A percentile compares a stretch with the other conserved stretches of the same genome.
These are phyloP conservation scores for Trichoderma semiorbis DNA, from an alignment of 2,329 filamentous ascomycete genomes.

Conservation along the genomic window DNA sequence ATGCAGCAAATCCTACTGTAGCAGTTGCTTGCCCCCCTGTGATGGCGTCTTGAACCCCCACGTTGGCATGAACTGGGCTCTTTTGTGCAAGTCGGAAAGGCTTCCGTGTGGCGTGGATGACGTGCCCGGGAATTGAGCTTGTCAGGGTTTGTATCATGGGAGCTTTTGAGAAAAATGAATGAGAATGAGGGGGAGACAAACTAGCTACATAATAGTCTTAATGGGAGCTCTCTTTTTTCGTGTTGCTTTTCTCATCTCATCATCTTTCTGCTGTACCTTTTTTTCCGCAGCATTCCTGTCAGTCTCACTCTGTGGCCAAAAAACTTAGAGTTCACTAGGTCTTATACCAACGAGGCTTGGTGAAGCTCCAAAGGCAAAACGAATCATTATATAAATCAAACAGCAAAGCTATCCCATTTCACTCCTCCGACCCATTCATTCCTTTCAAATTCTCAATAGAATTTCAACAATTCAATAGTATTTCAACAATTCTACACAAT, in stretches of 20 bases:
- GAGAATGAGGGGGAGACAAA: not conserved
- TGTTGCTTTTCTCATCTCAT: not conserved
- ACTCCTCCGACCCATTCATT: too few relatives aligned
- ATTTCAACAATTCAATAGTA: too few relatives aligned
- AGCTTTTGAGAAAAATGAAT: not conserved
- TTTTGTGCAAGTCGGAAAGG: not conserved
- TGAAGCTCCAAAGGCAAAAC: not conserved
- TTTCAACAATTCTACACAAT: not conserved
- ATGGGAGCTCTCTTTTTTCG: not conserved
- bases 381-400: not conserved
- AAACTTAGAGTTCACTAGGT: conserved; percentile 4
- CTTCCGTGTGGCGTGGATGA: not conserved
- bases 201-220: not conserved
- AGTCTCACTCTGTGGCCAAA: not conserved
- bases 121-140: not conserved
- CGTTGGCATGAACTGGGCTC: not conserved
- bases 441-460: not conserved
- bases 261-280: not conserved
- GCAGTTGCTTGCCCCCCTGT: not conserved
- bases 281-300: not conserved
- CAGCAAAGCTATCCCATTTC: not conserved
- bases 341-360: not conserved
- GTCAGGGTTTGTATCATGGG: not conserved
- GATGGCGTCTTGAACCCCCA: not conserved
- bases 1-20: not conserved